Evolutionary conservation across 345 rosid species (phyloP), one percentile per base, ranked within the genome.

Genomic region (Psidium friedrichsthalianum): DNA sequence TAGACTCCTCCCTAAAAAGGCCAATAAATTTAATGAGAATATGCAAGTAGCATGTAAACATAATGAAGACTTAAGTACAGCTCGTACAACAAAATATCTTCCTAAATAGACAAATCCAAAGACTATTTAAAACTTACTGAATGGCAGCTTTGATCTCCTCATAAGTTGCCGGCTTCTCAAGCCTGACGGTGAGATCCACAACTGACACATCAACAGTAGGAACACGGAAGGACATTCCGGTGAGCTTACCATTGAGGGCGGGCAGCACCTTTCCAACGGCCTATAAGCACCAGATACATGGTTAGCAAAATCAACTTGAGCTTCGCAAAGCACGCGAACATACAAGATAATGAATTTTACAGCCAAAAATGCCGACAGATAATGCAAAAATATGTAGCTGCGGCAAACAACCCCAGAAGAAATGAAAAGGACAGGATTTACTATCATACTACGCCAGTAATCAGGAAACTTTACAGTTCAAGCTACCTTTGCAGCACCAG

Each of bases 221-320:
- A 21, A 96, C 99, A 56, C 99, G 96, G 96, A 96, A 95, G 74
- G 99, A n/a, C 99, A 96, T 96, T 87, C 99, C 99, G 3, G 99
- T 94, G 90, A 95, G 87, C 89, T 95, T 96, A 42, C 99, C 98
- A 58, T 93, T 94, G 6, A 96, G 94, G 8, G 89, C 82, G 3
- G 97, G 99, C 69, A 96, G 90, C 76, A 96, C 99, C 83, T 94
- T 96, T 76, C 99, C 98, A 21, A 95, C 99, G 40, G 97, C 98
- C 97, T 93, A 52, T 0, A 69, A 69, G 47, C 78, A 36, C 78
- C 78, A 69, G 25, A 69, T 18, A 36, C 4, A 69, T 69, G 47
- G 6, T 69, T 32, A 69, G 78, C 47, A 36, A 69, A 69, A 32
- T 69, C 78, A 36, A 18, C 1, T 69, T 1, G 78, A 40, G 78